Evolutionary conservation across 345 rosid species (phyloP).

Genomic region (Adansonia digitata): DNA sequence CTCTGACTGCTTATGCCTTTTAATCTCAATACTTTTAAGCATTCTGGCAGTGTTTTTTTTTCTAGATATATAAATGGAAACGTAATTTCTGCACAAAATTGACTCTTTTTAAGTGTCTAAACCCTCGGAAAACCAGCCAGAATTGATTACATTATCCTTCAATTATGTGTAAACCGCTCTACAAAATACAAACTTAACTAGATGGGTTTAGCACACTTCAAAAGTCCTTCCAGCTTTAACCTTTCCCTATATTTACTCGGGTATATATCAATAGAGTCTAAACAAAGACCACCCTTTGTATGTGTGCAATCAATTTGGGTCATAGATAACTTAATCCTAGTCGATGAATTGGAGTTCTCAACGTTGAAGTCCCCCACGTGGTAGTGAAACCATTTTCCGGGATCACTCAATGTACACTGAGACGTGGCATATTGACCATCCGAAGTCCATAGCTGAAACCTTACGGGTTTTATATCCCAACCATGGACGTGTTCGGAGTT

Average conservation of each 20-base stretch:
- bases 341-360: slow-evolving; percentile 20
- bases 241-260: slow-evolving; percentile 60
- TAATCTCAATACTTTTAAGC: not conserved
- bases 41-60: not conserved
- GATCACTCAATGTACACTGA: slow-evolving; percentile 54
- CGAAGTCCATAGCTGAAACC: slow-evolving; percentile 79
- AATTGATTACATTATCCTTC: not conserved
- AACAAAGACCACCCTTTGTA: slow-evolving; percentile 90
- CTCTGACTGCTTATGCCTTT: not conserved
- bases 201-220: slow-evolving; percentile 31
- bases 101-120: not conserved
- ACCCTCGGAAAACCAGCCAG: not conserved
- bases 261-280: slow-evolving; percentile 69
- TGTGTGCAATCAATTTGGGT: slow-evolving; percentile 98
- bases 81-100: not conserved
- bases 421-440: slow-evolving; percentile 77
- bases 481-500: slow-evolving; percentile 81
- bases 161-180: not conserved
- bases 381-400: slow-evolving; percentile 74
- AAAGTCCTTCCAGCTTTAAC: slow-evolving; percentile 43
- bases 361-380: slow-evolving; percentile 85
- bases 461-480: slow-evolving; percentile 82
- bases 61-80: too few relatives aligned
- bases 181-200: not conserved
- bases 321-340: slow-evolving; percentile 73